Conservation (phyloP, 441 rosid genomes). For the Corymbia citriodora region DNA sequence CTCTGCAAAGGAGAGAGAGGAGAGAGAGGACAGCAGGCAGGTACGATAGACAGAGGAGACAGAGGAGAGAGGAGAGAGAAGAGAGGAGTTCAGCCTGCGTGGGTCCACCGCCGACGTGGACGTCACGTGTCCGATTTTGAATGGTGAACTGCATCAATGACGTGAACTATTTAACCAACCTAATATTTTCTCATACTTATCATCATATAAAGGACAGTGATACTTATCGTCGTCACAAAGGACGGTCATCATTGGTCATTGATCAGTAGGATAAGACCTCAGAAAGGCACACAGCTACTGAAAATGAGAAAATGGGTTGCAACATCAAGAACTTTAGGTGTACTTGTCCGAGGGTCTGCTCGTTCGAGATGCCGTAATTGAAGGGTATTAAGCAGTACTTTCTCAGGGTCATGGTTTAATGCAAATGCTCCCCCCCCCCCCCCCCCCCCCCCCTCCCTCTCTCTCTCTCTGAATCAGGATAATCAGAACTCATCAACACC, state of each 20-base stretch:
- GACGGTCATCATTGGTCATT: background rate
- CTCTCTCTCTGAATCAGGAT: background rate
- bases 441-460: background rate
- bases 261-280: background rate
- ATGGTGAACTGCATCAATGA: too few species aligned
- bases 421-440: background rate
- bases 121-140: too few species aligned
- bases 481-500: background rate
- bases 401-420: background rate
- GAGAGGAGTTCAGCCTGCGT: too few species aligned
- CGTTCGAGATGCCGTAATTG: background rate
- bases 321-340: background rate
- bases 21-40: too few species aligned
- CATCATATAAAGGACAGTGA: background rate
- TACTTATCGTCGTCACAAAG: background rate
- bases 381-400: background rate
- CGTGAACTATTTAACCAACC: too few species aligned
- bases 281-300: background rate
- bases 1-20: too few species aligned
- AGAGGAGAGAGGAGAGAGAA: too few species aligned
- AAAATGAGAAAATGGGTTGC: background rate
- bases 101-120: too few species aligned
- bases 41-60: too few species aligned
- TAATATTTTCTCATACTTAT: too few species aligned
- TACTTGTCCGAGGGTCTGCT: background rate